Evolutionary conservation across 192 early-diverging fungal species (phyloP).

Genomic region (Glomus cerebriforme): DNA sequence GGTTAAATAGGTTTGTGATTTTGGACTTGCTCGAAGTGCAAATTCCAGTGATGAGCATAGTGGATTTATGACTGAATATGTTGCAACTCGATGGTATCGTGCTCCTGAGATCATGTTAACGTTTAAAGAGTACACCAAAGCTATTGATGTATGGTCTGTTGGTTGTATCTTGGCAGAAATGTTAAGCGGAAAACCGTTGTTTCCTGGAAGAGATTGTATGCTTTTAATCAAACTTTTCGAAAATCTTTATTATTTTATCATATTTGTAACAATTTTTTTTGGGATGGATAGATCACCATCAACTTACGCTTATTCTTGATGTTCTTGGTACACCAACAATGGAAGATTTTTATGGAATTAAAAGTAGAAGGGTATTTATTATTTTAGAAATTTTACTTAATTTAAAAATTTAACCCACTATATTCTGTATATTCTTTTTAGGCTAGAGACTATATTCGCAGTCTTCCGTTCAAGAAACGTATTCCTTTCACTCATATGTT

Average conservation of each 20-base stretch:
- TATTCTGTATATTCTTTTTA: conserved; percentile 36
- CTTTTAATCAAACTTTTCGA: background rate
- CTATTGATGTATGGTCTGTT: conserved; percentile 93
- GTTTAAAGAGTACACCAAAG: conserved; percentile 98
- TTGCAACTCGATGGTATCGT: conserved; percentile 93
- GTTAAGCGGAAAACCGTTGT: conserved; percentile 77
- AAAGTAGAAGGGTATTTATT: conserved; percentile 59
- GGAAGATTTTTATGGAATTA: conserved; percentile 81
- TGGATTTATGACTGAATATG: conserved; percentile 96
- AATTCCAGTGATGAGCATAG: conserved; percentile 79
- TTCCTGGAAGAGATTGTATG: conserved; percentile 77
- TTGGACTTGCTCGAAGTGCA: conserved; percentile 93
- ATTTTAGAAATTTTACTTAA: background rate
- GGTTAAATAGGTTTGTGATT: conserved; percentile 82
- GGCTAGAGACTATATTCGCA: conserved; percentile 90
- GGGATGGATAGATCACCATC: conserved; percentile 73
- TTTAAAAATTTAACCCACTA: background rate
- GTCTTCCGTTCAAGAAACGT: conserved; percentile 84
- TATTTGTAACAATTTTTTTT: background rate
- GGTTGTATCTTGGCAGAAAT: conserved; percentile 89
- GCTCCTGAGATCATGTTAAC: conserved; percentile 97
- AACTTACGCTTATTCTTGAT: conserved; percentile 93
- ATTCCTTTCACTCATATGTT: conserved; percentile 81
- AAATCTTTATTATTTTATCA: background rate
- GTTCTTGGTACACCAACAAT: conserved; percentile 96